Evolutionary conservation across 148 eudicot species (phyloP).

Genomic region (Persicaria maculosa): DNA sequence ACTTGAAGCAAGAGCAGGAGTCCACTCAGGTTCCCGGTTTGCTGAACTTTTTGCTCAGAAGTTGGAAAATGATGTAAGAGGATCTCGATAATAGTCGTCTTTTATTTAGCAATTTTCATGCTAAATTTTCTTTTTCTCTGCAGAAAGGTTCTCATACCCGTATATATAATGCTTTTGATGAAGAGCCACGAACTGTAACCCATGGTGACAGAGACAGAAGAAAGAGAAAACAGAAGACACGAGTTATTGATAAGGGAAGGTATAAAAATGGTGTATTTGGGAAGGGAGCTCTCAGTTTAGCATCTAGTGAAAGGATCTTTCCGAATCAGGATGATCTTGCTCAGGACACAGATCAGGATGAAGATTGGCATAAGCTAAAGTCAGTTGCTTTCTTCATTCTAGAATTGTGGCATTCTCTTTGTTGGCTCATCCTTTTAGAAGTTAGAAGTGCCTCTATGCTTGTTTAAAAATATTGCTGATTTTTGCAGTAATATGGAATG

Average conservation of each 20-base stretch:
- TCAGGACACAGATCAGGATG: background rate
- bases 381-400: conserved; percentile 9
- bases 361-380: background rate
- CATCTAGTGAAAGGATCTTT: background rate
- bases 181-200: conserved; percentile 19
- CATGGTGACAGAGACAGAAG: conserved; percentile 25
- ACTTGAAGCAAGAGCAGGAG: conserved; percentile 18
- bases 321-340: background rate
- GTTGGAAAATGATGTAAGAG: conserved; percentile 17
- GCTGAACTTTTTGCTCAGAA: conserved; percentile 15
- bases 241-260: conserved; percentile 14
- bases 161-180: conserved; percentile 20
- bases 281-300: conserved; percentile 9
- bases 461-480: background rate
- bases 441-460: background rate
- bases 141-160: conserved; percentile 16
- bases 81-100: conserved; percentile 12
- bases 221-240: conserved; percentile 17
- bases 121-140: background rate
- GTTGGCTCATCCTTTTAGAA: background rate
- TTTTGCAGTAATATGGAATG: background rate
- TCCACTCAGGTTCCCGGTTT: conserved; percentile 22
- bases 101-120: background rate
- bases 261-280: conserved; percentile 13
- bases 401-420: background rate